Evolutionary conservation across 2,329 filamentous ascomycete species (phyloP), one percentile per base, ranked within the genome.

Genomic region (Raffaelea deltoideospora): DNA sequence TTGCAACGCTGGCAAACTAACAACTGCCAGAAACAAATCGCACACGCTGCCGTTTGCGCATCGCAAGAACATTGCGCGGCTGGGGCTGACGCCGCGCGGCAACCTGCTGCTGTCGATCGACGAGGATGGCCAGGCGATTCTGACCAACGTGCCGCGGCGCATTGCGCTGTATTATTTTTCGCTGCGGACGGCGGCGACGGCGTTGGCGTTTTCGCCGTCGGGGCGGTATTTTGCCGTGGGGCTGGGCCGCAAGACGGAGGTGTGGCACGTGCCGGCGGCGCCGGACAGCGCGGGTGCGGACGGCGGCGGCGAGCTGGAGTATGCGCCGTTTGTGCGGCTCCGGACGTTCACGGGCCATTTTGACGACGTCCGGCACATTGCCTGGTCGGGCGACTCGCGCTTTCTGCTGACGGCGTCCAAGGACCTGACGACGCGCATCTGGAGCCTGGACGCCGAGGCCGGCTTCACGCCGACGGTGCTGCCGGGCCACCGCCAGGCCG

Each of bases 341-440:
- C 76, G 86, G 46, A 79, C 80, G 35, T 85, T 93, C 48, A 77
- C 76, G 1, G 85, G 83, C 0, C 90, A 98, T 56, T 93, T 90
- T 49, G 90, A 96, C 54, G 72, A 71, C 14, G 79, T 96, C 11
- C 75, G 77, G 44, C 79, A 78, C 54, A 81, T 98, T 38, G 80
- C 93, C 53, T 98, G 92, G 90, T 96, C 90, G 9, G 80, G 76
- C 55, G 92, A 98, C 60, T 95, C 88, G 11, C 72, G 90, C 20
- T 98, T 98, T 64, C 88, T 98, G 56, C 67, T 98, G 37, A 94
- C 79, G 43, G 72, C 88, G 3, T 88, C 86, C 15, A 95, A 86
- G 54, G 90, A 98, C 52, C 59, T 96, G 56, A 96, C 87, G 1
- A 80, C 84, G 28, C 74, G 87, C 53, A 83, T 98, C 74, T 98